phyloP scores from a whole-genome alignment of 495 filamentous ascomycete genomes.

The Elaphomyces granulatus region DNA sequence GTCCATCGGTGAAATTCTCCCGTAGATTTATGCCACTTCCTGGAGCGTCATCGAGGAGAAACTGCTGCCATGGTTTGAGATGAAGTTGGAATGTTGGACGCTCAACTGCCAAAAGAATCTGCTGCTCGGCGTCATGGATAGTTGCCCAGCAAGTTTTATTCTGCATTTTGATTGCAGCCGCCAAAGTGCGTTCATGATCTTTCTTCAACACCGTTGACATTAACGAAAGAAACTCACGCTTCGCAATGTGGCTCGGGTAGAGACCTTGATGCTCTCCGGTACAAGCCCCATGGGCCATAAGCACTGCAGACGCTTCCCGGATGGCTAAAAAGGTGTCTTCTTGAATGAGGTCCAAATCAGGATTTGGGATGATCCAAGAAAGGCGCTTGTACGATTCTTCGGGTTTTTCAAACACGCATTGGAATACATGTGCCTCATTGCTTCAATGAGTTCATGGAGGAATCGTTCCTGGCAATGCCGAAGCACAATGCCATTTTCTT shows the following conservation, averaged over 20 bases:
- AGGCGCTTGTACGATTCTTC: neutral
- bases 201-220: neutral
- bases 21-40: slow-evolving; percentile 5
- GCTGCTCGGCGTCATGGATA: slow-evolving; percentile 2
- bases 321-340: slow-evolving; percentile 1
- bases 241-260: neutral
- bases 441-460: slow-evolving; percentile 2
- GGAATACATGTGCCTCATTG: slow-evolving; percentile 1
- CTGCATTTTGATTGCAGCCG: neutral
- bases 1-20: neutral
- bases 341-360: neutral
- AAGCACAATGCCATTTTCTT: neutral
- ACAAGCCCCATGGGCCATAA: slow-evolving; percentile 2
- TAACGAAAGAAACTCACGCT: neutral
- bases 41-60: slow-evolving; percentile 3
- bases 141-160: slow-evolving; percentile 1
- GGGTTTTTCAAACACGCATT: neutral
- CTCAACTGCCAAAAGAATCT: slow-evolving; percentile 2
- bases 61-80: slow-evolving; percentile 7
- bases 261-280: slow-evolving; percentile 3
- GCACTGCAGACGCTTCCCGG: neutral
- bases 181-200: slow-evolving; percentile 1
- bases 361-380: neutral
- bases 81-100: slow-evolving; percentile 3
- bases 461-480: slow-evolving; percentile 2